Base-by-base conservation (phyloP, 768 basidiomycete species). In the Kwoniella shandongensis region DNA sequence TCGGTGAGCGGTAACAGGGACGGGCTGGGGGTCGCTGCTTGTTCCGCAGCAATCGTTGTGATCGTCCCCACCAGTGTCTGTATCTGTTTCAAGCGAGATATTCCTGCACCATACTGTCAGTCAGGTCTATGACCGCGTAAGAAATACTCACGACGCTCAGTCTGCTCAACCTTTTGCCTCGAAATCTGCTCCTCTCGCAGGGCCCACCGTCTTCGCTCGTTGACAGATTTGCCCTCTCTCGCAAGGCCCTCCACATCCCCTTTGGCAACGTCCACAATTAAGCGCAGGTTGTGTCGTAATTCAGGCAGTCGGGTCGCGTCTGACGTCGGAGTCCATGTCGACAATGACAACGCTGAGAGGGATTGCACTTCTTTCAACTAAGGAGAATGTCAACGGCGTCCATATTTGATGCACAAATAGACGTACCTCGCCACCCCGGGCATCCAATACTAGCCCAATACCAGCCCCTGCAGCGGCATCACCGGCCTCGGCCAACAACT, bases 221-320 rank as follows among this genome's bases (percentile, higher is more conserved):
- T 83, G 1, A 97, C 81, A 2, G 85, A 82, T 63, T 86, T 88
- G 2, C 89, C 96, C 79, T 99, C 96, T 15, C 86, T 83, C 0
- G 91, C 91, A 22, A 98, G 83, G 4, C 89, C 88, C 52, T 91
- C 88, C 12, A 99, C 81, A 58, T 94, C 88, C 17, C 81, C 84
- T 66, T 88, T 89, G 67, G 91, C 87, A 1, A 85, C 81, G 44
- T 91, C 89, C 1, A 84, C 81, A 30, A 99, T 90, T 40, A 97
- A 83, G 3, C 88, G 85, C 25, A 99, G 78, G 74, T 98, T 99
- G 74, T 99, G 93, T 23, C 94, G 84, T n/a, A 99, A 84, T 80
- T 99, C 96, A 0, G 96, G 96, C 61, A 98, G 86, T 52, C 89
- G 86, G 45, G 86, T 89, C 5, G 86, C 82, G 66, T 99, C 94